phyloP scores from a whole-genome alignment of 345 rosid genomes.

The Reutealis trisperma region DNA sequence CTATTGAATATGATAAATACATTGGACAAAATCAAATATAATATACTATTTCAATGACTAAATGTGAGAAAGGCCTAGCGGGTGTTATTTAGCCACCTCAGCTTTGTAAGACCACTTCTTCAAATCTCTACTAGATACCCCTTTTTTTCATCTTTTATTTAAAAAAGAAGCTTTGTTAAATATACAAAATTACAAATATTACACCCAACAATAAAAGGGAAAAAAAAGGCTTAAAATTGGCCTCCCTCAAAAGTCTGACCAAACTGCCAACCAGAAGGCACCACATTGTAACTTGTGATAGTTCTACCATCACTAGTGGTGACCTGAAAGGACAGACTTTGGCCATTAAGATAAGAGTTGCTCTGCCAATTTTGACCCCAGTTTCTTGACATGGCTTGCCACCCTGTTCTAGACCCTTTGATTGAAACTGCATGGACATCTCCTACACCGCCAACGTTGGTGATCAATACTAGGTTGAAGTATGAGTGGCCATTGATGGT shows the following conservation, averaged over 20 bases:
- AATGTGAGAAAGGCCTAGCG: too few relatives aligned
- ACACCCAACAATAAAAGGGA: too few relatives aligned
- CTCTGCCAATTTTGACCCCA: slow-evolving; percentile 77
- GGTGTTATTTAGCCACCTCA: too few relatives aligned
- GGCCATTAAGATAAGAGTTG: slow-evolving; percentile 49
- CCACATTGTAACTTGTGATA: slow-evolving; percentile 48
- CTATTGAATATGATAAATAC: too few relatives aligned
- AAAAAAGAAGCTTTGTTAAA: too few relatives aligned
- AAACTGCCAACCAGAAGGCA: slow-evolving; percentile 54
- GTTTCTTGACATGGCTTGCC: slow-evolving; percentile 67
- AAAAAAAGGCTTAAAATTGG: slow-evolving; percentile 40
- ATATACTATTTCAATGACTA: too few relatives aligned
- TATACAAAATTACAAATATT: too few relatives aligned
- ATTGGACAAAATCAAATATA: too few relatives aligned
- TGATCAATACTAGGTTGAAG: slow-evolving; percentile 56
- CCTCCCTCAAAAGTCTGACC: slow-evolving; percentile 60
- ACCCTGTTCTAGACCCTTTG: slow-evolving; percentile 52
- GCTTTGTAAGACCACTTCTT: too few relatives aligned
- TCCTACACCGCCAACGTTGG: slow-evolving; percentile 63
- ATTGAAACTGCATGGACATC: slow-evolving; percentile 50
- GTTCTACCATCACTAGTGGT: slow-evolving; percentile 51
- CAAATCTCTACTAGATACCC: too few relatives aligned
- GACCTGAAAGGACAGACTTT: slow-evolving; percentile 52
- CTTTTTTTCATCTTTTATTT: too few relatives aligned
- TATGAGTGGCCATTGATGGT: slow-evolving; percentile 55